Conservation (phyloP, 805 yeast genomes). For the Candida mattraensis region DNA sequence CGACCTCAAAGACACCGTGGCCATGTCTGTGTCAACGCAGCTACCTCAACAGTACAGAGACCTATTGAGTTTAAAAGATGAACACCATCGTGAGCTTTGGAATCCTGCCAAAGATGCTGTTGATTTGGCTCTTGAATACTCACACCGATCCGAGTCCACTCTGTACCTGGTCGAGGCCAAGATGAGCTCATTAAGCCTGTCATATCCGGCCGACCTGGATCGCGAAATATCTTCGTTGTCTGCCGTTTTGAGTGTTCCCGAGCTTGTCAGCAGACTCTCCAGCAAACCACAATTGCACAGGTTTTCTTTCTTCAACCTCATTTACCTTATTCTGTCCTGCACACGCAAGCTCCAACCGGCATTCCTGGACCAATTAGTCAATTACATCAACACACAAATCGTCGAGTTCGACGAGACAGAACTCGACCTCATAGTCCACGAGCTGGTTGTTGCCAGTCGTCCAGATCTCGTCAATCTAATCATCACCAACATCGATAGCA, state of each 20-base stretch:
- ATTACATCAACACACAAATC: slow-evolving; percentile 6
- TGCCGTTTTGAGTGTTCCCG: too few species aligned
- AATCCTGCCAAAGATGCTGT: slow-evolving; percentile 11
- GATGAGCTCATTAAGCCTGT: slow-evolving; percentile 5
- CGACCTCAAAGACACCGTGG: slow-evolving; percentile 16
- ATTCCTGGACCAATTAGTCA: slow-evolving; percentile 6
- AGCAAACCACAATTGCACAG: slow-evolving; percentile 5
- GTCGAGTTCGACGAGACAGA: slow-evolving; percentile 9
- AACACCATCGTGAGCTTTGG: slow-evolving; percentile 8
- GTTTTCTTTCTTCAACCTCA: slow-evolving; percentile 11
- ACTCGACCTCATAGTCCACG: slow-evolving; percentile 7
- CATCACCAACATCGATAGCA: slow-evolving; percentile 8
- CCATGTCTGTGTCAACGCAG: slow-evolving; percentile 12
- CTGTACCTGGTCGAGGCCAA: neutral
- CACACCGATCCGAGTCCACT: neutral
- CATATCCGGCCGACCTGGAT: too few species aligned
- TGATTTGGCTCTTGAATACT: slow-evolving; percentile 16
- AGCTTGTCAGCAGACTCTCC: too few species aligned
- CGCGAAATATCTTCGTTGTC: too few species aligned
- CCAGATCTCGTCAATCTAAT: slow-evolving; percentile 7
- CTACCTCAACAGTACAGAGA: slow-evolving; percentile 17
- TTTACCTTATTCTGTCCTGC: too few species aligned
- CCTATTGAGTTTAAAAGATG: slow-evolving; percentile 20
- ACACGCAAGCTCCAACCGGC: neutral
- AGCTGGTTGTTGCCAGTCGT: slow-evolving; percentile 6